Evolutionary conservation across 441 rosid species (phyloP), one percentile per base, ranked within the genome.

Genomic region (Arabidopsis hybrid): DNA sequence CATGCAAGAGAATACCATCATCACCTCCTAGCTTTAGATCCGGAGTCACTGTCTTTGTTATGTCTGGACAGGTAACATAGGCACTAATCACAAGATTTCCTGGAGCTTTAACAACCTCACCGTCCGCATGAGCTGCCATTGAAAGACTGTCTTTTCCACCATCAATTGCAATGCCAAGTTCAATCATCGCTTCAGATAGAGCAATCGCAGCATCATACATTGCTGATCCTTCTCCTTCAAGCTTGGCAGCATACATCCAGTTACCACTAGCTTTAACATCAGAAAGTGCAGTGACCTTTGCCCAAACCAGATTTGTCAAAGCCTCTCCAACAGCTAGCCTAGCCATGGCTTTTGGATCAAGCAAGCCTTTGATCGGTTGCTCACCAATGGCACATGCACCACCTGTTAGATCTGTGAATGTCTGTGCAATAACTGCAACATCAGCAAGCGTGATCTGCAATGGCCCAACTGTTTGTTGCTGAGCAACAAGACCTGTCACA

Each of bases 231-330:
- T 95, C 98, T 71, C 97, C 98, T 55, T 91, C 95, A 69, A 95
- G 90, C 85, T 92, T 95, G 50, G 99, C 99, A 65, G 99, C 99
- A 76, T 92, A 92, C 97, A 92, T 95, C 99, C 98, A 95, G 74
- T 92, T 92, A 35, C 97, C 98, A 52, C 98, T 95, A 3, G 97
- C 97, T 80, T 95, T 95, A 64, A 92, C 97, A 81, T 92, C 92
- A 70, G 95, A 89, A 46, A 95, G 89, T 64, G 96, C 83, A 74
- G 97, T 89, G 58, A 89, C 87, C 83, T 91, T 87, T 43, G 99
- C 96, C 97, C 99, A 92, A 50, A 92, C 92, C 9, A 95, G 90
- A 83, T 95, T 95, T 38, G 97, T 95, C 49, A 95, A 82, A 29
- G 99, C 98, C 75, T 95, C 99, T 72, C 96, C 98, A 71, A 92